Evolutionary conservation across 164 flowering plant species (phyloP), one percentile per base, ranked within the genome.

Genomic region (Tetracentron sinense): DNA sequence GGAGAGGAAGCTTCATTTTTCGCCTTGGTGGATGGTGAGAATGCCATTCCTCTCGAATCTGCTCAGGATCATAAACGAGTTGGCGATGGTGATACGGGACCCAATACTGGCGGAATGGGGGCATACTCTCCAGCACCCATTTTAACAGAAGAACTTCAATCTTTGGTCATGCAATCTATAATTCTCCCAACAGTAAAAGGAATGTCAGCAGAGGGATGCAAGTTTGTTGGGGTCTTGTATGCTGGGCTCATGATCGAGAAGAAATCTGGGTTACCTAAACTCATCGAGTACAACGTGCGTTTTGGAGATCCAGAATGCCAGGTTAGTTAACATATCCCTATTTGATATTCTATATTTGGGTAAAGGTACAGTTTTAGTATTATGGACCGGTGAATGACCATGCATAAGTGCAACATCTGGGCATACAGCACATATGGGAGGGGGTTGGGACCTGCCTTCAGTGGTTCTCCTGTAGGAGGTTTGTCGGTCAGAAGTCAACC

Each of bases 301-400:
- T 94, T 94, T 81, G 98, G 98, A 52, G 98, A 94, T 74, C 97
- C 98, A 23, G 96, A 94, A 77, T 94, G 98, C 77, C 98, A 94
- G 95, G 97, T 94, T 19, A 63, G 87, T 77, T 16, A 28, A 70
- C n/a, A 29, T 15, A 42, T 7, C 56, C 38, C n/a, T 51, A 19
- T 22, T 50, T 20, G 22, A 8, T 49, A 25, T 16, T 58, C 8
- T 30, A 8, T 38, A 8, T 38, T 12, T 8, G 44, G 44, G 7
- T 8, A 38, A 38, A 38, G 8, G 1, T 38, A 38, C 2, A 3
- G 44, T 8, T 38, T 10, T 8, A 38, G 7, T 38, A 16, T 38
- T 38, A 8, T 10, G 14, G 7, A 38, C 8, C 14, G 5, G 44
- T 33, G 14, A 38, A 38, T 38, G 44, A 1, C 14, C 1, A 38